Percentiles rank a stretch among this genome's conserved stretches.
phyloP scores from a whole-genome alignment of 164 flowering plant genomes.

The Magnolia changhungtana region DNA sequence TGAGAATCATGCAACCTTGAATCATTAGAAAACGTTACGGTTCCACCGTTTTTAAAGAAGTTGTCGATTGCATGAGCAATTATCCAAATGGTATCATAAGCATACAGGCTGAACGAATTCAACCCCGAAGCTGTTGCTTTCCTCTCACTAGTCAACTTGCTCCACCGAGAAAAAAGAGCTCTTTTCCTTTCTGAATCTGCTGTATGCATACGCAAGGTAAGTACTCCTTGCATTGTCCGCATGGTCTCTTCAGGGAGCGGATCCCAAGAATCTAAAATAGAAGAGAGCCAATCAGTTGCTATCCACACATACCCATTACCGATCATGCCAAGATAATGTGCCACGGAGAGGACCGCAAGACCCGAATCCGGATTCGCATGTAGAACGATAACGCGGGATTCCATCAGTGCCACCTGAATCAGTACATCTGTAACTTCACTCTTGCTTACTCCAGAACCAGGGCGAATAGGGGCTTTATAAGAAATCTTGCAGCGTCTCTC shows the following conservation, averaged over 20 bases:
- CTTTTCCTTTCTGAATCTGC: conserved; percentile 59
- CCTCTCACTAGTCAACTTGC: conserved; percentile 30
- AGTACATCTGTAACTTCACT: conserved; percentile 49
- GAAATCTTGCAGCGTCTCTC: conserved; percentile 62
- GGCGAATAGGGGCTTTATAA: conserved; percentile 53
- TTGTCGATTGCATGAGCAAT: conserved; percentile 75
- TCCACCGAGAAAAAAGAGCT: conserved; percentile 65
- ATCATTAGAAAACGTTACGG: conserved; percentile 62
- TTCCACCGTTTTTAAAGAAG: conserved; percentile 62
- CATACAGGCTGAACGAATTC: conserved; percentile 63
- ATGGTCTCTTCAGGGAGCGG: conserved; percentile 39
- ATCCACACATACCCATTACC: conserved; percentile 87
- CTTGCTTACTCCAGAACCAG: conserved; percentile 27
- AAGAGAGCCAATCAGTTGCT: conserved; percentile 85
- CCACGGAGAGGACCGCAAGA: conserved; percentile 51
- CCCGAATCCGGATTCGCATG: conserved; percentile 61
- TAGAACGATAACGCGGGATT: conserved; percentile 73
- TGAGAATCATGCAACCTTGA: conserved; percentile 32
- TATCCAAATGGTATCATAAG: conserved; percentile 77
- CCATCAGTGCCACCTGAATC: conserved; percentile 57
- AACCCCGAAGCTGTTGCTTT: conserved; percentile 45
- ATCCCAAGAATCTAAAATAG: conserved; percentile 50
- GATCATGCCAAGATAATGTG: conserved; percentile 73
- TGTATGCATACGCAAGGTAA: conserved; percentile 66
- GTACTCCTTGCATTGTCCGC: conserved; percentile 73